Percentiles rank a stretch among this genome's conserved stretches.
phyloP scores from a whole-genome alignment of 768 basidiomycete genomes.

The Mycena leptocephala region DNA sequence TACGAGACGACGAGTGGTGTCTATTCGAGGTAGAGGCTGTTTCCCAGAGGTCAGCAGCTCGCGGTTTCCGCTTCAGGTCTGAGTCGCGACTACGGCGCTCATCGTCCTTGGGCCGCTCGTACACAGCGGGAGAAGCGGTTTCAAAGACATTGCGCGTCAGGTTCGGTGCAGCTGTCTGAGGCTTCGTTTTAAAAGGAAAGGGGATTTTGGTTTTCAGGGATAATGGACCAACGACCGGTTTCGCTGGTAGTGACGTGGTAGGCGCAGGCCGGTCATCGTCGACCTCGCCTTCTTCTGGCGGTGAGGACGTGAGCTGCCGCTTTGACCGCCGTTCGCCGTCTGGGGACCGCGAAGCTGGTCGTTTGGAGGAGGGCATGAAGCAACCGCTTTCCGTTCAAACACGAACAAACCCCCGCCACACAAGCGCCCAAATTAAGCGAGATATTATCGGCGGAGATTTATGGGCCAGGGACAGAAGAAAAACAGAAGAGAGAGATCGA shows the following conservation, averaged over 20 bases:
- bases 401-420: constrained; percentile 12
- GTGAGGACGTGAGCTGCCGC: constrained; percentile 71
- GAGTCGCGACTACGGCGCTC: constrained; percentile 59
- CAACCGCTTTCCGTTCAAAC: constrained; percentile 20
- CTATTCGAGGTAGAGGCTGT: constrained; percentile 42
- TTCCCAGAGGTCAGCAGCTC: constrained; percentile 57
- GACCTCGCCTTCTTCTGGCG: constrained; percentile 87
- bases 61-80: constrained; percentile 47
- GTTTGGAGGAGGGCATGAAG: constrained; percentile 60
- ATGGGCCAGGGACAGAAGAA: neutral
- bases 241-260: constrained; percentile 50
- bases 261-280: constrained; percentile 65
- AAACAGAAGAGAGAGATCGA: neutral
- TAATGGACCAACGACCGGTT: constrained; percentile 46
- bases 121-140: constrained; percentile 42
- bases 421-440: neutral
- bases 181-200: constrained; percentile 83
- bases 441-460: neutral
- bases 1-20: constrained; percentile 37
- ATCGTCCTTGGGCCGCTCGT: constrained; percentile 63
- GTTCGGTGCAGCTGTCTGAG: constrained; percentile 34
- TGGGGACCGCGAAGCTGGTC: constrained; percentile 71
- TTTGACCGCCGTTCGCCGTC: constrained; percentile 67
- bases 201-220: constrained; percentile 62
- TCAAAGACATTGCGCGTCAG: constrained; percentile 41